Conservation (phyloP, 306 rosid genomes). For the Cucurbita moschata region DNA sequence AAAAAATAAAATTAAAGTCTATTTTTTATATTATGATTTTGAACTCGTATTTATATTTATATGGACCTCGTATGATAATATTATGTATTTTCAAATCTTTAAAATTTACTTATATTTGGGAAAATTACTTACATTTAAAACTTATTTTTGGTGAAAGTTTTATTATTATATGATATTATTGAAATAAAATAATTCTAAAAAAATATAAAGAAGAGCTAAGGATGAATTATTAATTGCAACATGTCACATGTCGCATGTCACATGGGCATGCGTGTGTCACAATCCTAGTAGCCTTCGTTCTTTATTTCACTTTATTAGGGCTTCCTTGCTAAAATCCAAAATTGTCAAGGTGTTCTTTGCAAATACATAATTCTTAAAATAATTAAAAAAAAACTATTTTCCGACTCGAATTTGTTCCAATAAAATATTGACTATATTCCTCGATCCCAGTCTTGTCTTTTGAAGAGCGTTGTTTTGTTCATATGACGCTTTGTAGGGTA, state of each 20-base stretch:
- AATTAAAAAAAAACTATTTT: not conserved
- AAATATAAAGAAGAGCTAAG: not conserved
- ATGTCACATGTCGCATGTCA: not conserved
- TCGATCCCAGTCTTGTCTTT: too few species aligned
- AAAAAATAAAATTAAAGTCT: not conserved
- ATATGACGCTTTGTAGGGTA: too few species aligned
- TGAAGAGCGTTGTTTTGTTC: too few species aligned
- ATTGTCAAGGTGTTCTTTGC: not conserved
- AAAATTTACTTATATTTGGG: too few species aligned
- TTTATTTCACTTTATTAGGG: not conserved
- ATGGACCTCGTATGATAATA: too few species aligned
- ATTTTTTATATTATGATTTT: too few species aligned
- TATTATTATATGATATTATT: too few species aligned
- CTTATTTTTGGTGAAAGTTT: too few species aligned
- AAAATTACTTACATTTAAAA: too few species aligned
- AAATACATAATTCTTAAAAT: not conserved
- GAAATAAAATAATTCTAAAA: not conserved
- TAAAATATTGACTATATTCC: not conserved
- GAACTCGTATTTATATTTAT: too few species aligned
- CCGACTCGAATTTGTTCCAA: not conserved
- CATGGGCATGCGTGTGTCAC: slow-evolving; percentile 1
- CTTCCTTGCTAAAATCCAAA: not conserved
- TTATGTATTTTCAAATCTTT: too few species aligned
- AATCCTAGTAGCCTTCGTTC: not conserved
- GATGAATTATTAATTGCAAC: not conserved